Conservation (phyloP, 192 early-diverging fungal species). For the Allomyces javanicus region DNA sequence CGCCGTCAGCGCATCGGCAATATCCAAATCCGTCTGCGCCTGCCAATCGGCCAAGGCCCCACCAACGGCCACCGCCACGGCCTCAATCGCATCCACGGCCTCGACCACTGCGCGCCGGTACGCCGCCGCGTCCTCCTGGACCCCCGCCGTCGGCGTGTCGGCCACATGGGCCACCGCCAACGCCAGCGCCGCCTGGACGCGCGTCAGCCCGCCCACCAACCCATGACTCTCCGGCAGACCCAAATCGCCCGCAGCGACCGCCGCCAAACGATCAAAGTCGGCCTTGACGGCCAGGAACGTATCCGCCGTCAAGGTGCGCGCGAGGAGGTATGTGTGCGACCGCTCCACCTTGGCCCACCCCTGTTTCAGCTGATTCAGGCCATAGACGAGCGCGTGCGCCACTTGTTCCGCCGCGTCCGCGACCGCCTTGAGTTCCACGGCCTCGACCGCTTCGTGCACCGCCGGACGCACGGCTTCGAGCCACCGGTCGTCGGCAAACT, state of each 20-base stretch:
- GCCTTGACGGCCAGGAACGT: not conserved
- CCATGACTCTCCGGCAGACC: no score
- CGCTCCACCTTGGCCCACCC: not conserved
- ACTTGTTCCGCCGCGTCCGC: not conserved
- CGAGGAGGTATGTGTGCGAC: not conserved
- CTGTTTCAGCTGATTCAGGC: not conserved
- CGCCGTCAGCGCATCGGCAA: no score
- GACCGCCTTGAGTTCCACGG: not conserved
- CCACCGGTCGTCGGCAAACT: slow-evolving; percentile 1
- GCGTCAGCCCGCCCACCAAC: not conserved
- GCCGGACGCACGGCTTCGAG: not conserved
- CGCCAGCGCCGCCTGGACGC: not conserved
- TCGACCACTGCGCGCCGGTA: not conserved
- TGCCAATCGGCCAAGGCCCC: not conserved
- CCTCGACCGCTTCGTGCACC: not conserved
- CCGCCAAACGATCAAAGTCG: not conserved
- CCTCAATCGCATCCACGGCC: not conserved
- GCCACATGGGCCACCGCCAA: not conserved
- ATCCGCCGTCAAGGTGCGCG: not conserved
- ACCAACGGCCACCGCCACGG: not conserved
- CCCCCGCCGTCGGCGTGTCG: not conserved
- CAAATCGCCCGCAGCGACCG: no score
- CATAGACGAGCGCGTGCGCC: not conserved
- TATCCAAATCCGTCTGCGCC: no score
- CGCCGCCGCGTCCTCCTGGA: not conserved